Conservation (phyloP, 2,329 filamentous ascomycete species). For the Diaporthe sp. region DNA sequence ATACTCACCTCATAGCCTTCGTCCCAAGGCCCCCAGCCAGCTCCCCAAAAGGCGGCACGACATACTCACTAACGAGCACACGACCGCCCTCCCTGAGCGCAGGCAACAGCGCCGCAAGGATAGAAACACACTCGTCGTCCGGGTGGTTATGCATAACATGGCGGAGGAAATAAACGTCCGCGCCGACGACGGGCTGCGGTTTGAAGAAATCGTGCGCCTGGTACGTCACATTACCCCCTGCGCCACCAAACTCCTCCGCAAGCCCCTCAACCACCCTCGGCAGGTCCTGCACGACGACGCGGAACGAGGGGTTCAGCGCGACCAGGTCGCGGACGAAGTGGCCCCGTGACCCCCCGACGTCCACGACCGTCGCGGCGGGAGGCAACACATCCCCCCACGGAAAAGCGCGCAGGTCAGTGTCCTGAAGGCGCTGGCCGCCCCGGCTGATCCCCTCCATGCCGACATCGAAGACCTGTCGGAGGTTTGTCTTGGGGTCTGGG, state of each 20-base stretch:
- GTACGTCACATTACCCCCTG: slow-evolving; percentile 19
- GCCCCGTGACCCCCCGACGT: slow-evolving; percentile 6
- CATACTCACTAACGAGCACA: background rate
- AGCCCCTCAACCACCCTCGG: slow-evolving; percentile 6
- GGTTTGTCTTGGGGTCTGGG: background rate
- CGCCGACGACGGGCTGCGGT: slow-evolving; percentile 49
- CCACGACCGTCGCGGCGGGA: background rate
- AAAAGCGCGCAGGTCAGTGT: slow-evolving; percentile 9
- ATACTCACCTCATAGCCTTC: slow-evolving; percentile 4
- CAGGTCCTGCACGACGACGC: slow-evolving; percentile 20
- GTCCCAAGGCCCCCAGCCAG: background rate
- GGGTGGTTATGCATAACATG: slow-evolving; percentile 58
- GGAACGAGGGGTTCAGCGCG: background rate
- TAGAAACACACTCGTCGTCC: slow-evolving; percentile 45
- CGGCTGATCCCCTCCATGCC: slow-evolving; percentile 14
- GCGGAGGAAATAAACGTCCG: slow-evolving; percentile 53
- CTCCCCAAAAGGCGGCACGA: background rate
- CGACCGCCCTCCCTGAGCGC: background rate
- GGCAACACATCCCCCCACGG: background rate
- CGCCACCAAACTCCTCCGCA: background rate
- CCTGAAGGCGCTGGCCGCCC: slow-evolving; percentile 5
- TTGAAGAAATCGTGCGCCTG: slow-evolving; percentile 53
- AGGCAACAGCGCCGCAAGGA: slow-evolving; percentile 39
- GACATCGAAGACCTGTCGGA: background rate
- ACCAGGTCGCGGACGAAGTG: background rate